phyloP scores from a whole-genome alignment of 2,329 filamentous ascomycete species.

The Colletotrichum sp. region DNA sequence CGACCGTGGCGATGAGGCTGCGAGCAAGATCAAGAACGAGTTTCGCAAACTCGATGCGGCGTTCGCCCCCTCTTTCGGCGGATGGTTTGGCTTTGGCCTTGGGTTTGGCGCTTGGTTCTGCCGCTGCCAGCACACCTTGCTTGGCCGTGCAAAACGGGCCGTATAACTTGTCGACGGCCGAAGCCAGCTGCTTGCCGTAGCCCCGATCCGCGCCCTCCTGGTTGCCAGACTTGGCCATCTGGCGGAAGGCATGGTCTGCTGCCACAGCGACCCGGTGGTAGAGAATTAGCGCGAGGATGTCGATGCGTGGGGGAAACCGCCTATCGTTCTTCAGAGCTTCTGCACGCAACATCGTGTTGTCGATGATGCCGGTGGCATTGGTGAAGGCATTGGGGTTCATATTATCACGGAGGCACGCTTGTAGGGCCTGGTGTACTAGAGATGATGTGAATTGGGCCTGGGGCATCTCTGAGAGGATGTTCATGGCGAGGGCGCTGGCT shows the following conservation, averaged over 20 bases:
- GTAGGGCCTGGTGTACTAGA: constrained; percentile 76
- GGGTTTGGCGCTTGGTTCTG: constrained; percentile 25
- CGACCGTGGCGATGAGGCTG: constrained; percentile 49
- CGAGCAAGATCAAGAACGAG: constrained; percentile 51
- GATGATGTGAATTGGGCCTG: constrained; percentile 45
- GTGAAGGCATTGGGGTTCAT: constrained; percentile 74
- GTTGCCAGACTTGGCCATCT: constrained; percentile 33
- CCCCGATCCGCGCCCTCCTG: constrained; percentile 40
- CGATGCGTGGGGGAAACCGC: constrained; percentile 33
- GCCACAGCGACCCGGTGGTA: constrained; percentile 64
- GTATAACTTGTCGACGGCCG: constrained; percentile 57
- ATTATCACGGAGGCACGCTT: constrained; percentile 76
- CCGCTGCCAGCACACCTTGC: constrained; percentile 30
- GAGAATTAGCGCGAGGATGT: constrained; percentile 54
- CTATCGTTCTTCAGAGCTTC: neutral
- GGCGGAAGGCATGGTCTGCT: constrained; percentile 45
- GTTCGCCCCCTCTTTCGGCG: constrained; percentile 10
- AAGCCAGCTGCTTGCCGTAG: constrained; percentile 55
- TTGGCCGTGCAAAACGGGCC: constrained; percentile 48
- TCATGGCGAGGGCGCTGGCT: constrained; percentile 65
- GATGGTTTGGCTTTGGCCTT: neutral
- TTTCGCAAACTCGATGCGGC: constrained; percentile 35
- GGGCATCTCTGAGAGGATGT: constrained; percentile 63
- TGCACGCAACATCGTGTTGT: constrained; percentile 57
- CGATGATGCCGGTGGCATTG: constrained; percentile 69